phyloP scores from a whole-genome alignment of 192 early-diverging fungal genomes.

The Podila epigama region DNA sequence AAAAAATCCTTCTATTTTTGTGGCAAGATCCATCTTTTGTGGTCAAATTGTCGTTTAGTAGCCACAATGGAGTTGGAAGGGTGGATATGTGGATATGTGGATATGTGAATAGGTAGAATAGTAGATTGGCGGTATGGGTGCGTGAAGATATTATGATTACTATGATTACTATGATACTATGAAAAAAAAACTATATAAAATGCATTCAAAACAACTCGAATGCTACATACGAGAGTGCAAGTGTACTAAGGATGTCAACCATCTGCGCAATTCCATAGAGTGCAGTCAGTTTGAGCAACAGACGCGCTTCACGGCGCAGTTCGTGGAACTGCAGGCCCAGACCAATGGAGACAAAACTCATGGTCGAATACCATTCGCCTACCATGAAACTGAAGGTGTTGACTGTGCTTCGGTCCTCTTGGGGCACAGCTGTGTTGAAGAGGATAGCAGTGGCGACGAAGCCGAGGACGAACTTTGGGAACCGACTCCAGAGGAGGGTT shows the following conservation, averaged over 20 bases:
- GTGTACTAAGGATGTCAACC: constrained; percentile 57
- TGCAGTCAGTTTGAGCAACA: constrained; percentile 52
- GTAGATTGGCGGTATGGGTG: background rate
- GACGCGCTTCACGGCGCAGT: constrained; percentile 47
- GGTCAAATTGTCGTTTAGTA: too few relatives aligned
- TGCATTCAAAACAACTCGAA: constrained; percentile 38
- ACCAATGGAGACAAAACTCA: constrained; percentile 62
- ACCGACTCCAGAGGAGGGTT: constrained; percentile 53
- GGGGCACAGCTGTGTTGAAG: constrained; percentile 56
- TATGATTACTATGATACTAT: background rate
- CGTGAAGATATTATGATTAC: background rate
- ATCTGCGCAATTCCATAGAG: constrained; percentile 57
- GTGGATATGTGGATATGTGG: too few relatives aligned
- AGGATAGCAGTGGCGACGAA: constrained; percentile 57
- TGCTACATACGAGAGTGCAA: constrained; percentile 53
- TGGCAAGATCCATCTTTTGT: too few relatives aligned
- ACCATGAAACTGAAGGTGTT: constrained; percentile 60
- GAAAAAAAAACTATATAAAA: background rate
- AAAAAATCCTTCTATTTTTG: too few relatives aligned
- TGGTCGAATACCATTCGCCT: constrained; percentile 59
- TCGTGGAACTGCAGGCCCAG: constrained; percentile 59
- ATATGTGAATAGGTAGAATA: too few relatives aligned
- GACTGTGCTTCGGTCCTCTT: constrained; percentile 28
- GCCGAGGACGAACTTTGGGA: constrained; percentile 61
- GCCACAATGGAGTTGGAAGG: too few relatives aligned